Base-by-base conservation (phyloP, 129 eudicot genomes). In the Ambrosia trifida region DNA sequence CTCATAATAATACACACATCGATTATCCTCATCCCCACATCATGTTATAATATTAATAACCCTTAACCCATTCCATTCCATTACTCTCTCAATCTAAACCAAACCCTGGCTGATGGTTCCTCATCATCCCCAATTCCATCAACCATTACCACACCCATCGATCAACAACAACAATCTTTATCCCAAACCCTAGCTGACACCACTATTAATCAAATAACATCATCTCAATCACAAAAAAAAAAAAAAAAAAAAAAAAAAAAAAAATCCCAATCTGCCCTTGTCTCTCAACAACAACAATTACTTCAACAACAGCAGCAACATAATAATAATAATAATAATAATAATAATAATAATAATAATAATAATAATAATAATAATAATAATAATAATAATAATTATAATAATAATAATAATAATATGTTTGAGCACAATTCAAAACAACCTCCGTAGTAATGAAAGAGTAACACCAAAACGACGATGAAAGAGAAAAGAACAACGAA, bases 111-210 rank as follows among this genome's bases (percentile, higher is more conserved):
- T 51, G 80, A 76, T 57, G 67, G 49, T 33, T 54, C 74, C 6
- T 56, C 74, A 32, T 67, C 80, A 67, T 76, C 80, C 68, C 80
- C 80, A 76, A 75, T 76, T 76, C 80, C 67, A 76, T 45, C 79
- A 2, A 11, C 67, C 60, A 24, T 36, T 41, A 44, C 66, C 60
- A 3, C 68, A 12, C 47, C 73, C 56, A 72, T 73, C 13, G 74
- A 74, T 54, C 74, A 66, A 36, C 83, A 72, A n/a, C n/a, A n/a
- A 62, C 79, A 70, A 57, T 56, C 73, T 10, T 40, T 74, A 9
- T 66, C 70, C 57, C 87, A 54, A 81, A 80, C 47, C 77, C 61
- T 52, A 17, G 62, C 77, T 68, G 80, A 76, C 38, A 14, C 57
- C 67, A 72, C 72, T 74, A 64, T 79, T 44, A 66, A 68, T 28